A percentile compares a stretch with the other conserved stretches of the same genome.
These are phyloP conservation scores for Akanthomyces muscarius DNA, from an alignment of 2,329 filamentous ascomycete species.

Conservation along the genomic window DNA sequence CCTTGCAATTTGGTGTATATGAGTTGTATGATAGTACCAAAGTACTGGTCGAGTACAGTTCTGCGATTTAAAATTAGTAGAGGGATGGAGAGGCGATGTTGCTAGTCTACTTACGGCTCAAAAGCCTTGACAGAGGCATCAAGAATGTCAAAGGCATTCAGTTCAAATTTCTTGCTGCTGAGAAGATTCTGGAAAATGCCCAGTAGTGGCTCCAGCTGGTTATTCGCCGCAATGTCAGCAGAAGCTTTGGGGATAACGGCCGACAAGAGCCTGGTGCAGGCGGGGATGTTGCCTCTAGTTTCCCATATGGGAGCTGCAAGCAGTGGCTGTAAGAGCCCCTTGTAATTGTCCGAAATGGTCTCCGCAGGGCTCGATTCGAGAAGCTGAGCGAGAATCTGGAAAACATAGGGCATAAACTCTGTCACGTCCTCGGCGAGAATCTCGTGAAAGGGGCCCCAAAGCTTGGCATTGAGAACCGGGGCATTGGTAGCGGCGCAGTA, in stretches of 20 bases:
- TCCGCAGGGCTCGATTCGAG: slow-evolving; percentile 79
- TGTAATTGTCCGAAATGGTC: slow-evolving; percentile 77
- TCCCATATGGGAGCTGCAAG: slow-evolving; percentile 86
- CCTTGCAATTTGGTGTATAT: slow-evolving; percentile 75
- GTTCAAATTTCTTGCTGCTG: slow-evolving; percentile 75
- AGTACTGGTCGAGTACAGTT: slow-evolving; percentile 67
- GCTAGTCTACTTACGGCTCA: slow-evolving; percentile 54
- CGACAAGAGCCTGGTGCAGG: slow-evolving; percentile 76
- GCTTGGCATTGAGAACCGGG: slow-evolving; percentile 69
- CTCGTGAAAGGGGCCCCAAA: slow-evolving; percentile 79
- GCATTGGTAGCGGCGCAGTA: slow-evolving; percentile 63
- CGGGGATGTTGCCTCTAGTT: slow-evolving; percentile 86
- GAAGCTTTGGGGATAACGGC: slow-evolving; percentile 78
- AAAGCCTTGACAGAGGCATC: slow-evolving; percentile 74
- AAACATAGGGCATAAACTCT: slow-evolving; percentile 94
- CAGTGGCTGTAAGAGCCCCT: slow-evolving; percentile 71
- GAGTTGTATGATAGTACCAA: slow-evolving; percentile 73
- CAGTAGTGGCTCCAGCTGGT: slow-evolving; percentile 83
- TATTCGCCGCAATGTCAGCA: slow-evolving; percentile 67
- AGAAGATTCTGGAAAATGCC: slow-evolving; percentile 94
- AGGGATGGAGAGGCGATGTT: neutral
- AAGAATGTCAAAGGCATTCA: slow-evolving; percentile 83
- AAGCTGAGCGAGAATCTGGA: slow-evolving; percentile 89
- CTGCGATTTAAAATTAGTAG: slow-evolving; percentile 38
- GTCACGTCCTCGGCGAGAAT: slow-evolving; percentile 80